Percentiles rank a stretch among this genome's conserved stretches.
These are phyloP conservation scores for Chalciporus piperatus DNA, from an alignment of 768 basidiomycete species.

Conservation along the genomic window DNA sequence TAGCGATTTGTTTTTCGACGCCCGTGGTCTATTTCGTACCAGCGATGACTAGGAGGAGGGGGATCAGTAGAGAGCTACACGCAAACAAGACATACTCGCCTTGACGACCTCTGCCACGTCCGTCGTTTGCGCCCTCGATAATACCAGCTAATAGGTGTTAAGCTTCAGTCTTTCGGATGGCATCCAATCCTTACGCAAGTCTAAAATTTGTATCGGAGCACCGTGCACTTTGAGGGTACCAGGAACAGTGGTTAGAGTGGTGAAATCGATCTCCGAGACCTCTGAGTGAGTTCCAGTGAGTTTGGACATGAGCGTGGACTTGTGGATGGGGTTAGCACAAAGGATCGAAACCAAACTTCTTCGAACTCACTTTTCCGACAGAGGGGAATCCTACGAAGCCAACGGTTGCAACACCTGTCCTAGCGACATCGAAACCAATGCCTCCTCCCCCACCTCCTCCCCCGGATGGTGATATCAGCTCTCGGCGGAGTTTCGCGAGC, in stretches of 20 bases:
- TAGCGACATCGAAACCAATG: conserved; percentile 95
- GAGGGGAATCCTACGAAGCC: conserved; percentile 92
- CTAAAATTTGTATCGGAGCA: conserved; percentile 92
- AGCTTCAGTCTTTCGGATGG: conserved; percentile 4
- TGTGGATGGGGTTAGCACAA: conserved; percentile 4
- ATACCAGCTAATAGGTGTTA: conserved; percentile 70
- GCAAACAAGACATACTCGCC: conserved; percentile 41
- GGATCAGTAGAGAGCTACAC: conserved; percentile 19
- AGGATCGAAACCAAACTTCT: neutral
- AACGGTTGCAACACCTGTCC: conserved; percentile 96
- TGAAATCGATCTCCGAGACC: conserved; percentile 95
- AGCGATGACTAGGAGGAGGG: conserved; percentile 57
- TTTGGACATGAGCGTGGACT: conserved; percentile 95
- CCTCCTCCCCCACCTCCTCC: conserved; percentile 88
- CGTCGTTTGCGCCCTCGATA: conserved; percentile 96
- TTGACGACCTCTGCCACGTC: conserved; percentile 94
- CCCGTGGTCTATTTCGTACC: conserved; percentile 43
- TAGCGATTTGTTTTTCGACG: conserved; percentile 4
- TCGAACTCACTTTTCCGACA: conserved; percentile 75
- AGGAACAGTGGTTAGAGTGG: conserved; percentile 91
- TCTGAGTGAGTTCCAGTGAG: conserved; percentile 96
- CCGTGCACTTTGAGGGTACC: conserved; percentile 94
- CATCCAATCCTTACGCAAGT: conserved; percentile 63
- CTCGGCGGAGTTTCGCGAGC: conserved; percentile 93
- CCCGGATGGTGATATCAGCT: conserved; percentile 76